These are phyloP conservation scores for Rhodamnia argentea DNA, from an alignment of 345 rosid genomes.

Conservation along the genomic window DNA sequence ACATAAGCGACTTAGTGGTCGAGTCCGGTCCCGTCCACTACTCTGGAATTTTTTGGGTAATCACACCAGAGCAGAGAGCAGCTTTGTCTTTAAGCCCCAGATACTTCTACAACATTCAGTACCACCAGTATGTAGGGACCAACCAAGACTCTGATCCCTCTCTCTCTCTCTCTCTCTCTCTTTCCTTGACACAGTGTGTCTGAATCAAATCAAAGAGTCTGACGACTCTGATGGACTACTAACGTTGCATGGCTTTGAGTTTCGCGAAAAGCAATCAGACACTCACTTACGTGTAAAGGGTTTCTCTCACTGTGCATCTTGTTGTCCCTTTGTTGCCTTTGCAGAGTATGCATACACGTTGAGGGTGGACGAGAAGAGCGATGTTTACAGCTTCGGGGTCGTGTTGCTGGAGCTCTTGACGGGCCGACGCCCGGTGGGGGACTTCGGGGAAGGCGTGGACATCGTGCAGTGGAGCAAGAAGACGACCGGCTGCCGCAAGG, in stretches of 20 bases:
- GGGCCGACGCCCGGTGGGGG: slow-evolving; percentile 74
- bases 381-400: slow-evolving; percentile 89
- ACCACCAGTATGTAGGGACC: not conserved
- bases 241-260: not conserved
- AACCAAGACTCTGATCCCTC: not conserved
- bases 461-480: slow-evolving; percentile 83
- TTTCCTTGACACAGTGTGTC: not conserved
- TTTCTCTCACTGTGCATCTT: not conserved
- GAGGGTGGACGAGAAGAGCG: slow-evolving; percentile 84
- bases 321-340: not conserved
- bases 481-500: slow-evolving; percentile 46
- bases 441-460: slow-evolving; percentile 74
- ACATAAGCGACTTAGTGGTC: not conserved
- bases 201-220: not conserved
- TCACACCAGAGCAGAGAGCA: not conserved
- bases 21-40: not conserved
- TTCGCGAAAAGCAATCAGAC: not conserved
- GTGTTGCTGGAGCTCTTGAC: slow-evolving; percentile 70
- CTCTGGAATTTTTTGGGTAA: slow-evolving; percentile 1
- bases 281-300: slow-evolving; percentile 7
- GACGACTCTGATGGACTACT: not conserved
- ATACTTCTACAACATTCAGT: not conserved
- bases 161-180: not conserved
- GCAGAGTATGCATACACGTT: slow-evolving; percentile 86
- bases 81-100: not conserved